A percentile compares a stretch with the other conserved stretches of the same genome.
phyloP scores from a whole-genome alignment of 1,284 basidiomycete species.

The Malassezia sympodialis region DNA sequence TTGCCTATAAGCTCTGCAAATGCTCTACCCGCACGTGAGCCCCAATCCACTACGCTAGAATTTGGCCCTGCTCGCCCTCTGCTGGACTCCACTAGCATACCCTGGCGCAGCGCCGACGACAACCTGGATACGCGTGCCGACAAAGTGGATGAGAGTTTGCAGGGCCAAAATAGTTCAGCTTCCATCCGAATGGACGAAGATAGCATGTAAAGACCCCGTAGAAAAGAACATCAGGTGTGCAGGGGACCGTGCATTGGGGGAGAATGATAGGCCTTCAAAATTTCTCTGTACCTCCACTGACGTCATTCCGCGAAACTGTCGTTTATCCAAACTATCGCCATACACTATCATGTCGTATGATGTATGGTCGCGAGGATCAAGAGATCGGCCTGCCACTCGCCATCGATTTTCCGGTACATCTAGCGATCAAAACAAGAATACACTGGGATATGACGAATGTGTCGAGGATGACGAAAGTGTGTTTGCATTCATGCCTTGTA shows the following conservation, averaged over 20 bases:
- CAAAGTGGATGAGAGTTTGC: neutral
- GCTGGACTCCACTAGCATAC: conserved; percentile 14
- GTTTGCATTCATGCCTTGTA: conserved; percentile 42
- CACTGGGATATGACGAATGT: conserved; percentile 17
- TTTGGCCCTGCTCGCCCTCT: conserved; percentile 36
- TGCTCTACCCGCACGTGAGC: conserved; percentile 38
- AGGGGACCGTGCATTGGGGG: neutral
- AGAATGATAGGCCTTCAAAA: no score
- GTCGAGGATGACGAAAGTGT: conserved; percentile 41
- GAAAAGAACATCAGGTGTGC: neutral
- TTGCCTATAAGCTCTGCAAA: conserved; percentile 5
- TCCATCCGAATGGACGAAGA: neutral
- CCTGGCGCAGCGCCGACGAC: conserved; percentile 2
- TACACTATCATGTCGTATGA: neutral
- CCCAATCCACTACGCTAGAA: conserved; percentile 23
- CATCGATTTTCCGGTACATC: neutral
- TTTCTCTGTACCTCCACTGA: neutral
- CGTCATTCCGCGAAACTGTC: neutral
- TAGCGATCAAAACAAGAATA: neutral
- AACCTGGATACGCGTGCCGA: neutral
- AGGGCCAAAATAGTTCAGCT: neutral
- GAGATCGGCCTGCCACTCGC: neutral
- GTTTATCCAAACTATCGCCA: neutral
- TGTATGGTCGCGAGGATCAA: neutral
- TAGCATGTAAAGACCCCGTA: neutral